phyloP scores from a whole-genome alignment of 352 stramenopile genomes.

The Globisporangium orthogonon region DNA sequence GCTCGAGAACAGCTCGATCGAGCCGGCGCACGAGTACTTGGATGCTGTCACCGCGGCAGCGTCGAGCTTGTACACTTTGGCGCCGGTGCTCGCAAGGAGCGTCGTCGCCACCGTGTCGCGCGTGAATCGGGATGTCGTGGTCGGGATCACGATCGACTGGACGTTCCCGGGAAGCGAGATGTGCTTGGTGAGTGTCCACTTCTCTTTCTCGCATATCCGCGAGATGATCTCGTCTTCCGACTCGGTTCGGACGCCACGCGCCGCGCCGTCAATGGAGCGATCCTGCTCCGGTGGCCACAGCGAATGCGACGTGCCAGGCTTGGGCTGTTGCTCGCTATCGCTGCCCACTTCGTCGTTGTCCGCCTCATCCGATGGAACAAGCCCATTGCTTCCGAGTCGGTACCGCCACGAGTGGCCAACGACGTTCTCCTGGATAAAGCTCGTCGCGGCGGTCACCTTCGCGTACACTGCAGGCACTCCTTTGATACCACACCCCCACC shows the following conservation, averaged over 20 bases:
- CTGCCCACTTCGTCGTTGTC: neutral
- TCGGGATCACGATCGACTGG: slow-evolving; percentile 12
- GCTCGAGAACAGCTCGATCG: slow-evolving; percentile 19
- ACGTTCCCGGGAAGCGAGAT: slow-evolving; percentile 7
- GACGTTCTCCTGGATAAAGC: slow-evolving; percentile 26
- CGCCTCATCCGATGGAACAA: neutral
- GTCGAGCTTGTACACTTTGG: neutral
- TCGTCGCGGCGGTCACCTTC: slow-evolving; percentile 12
- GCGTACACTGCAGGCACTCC: slow-evolving; percentile 31
- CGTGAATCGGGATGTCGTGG: slow-evolving; percentile 16
- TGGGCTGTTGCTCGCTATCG: neutral
- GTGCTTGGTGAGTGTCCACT: slow-evolving; percentile 10
- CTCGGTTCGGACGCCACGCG: neutral
- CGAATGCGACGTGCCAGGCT: neutral
- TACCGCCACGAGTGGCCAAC: slow-evolving; percentile 21
- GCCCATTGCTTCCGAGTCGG: neutral
- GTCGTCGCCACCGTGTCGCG: slow-evolving; percentile 15
- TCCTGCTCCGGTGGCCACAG: neutral
- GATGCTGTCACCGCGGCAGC: slow-evolving; percentile 1
- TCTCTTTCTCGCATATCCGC: slow-evolving; percentile 9
- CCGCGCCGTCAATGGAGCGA: neutral
- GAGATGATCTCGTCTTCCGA: slow-evolving; percentile 9
- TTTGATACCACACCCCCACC: slow-evolving; percentile 23
- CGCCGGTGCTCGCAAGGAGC: slow-evolving; percentile 8
- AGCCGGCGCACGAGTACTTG: slow-evolving; percentile 13